Evolutionary conservation across 345 rosid genomes (phyloP).

Genomic region (Clausena lansium): DNA sequence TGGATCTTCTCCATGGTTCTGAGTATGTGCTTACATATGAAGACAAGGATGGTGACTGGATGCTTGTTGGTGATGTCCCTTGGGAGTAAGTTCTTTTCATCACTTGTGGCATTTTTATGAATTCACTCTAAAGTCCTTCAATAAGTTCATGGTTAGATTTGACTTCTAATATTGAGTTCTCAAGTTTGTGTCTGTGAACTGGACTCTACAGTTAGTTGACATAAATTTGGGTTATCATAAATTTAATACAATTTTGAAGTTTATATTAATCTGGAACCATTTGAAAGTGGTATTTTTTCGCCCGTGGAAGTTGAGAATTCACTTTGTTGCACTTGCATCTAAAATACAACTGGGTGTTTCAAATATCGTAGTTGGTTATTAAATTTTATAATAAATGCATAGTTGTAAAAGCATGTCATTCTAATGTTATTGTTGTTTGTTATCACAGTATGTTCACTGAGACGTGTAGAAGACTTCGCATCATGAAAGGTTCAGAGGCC

Average conservation of each 20-base stretch:
- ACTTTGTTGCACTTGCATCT: neutral
- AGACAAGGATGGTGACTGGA: conserved; percentile 63
- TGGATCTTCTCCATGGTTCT: conserved; percentile 51
- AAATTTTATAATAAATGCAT: neutral
- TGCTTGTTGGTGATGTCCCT: conserved; percentile 68
- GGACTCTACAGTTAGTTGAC: neutral
- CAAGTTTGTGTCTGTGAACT: neutral
- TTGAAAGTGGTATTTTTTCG: neutral
- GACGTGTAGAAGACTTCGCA: conserved; percentile 49
- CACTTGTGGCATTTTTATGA: neutral
- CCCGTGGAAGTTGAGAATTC: neutral
- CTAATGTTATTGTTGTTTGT: neutral
- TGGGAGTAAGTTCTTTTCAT: conserved; percentile 45
- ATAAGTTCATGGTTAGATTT: neutral
- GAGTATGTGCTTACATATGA: conserved; percentile 56
- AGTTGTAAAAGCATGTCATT: neutral
- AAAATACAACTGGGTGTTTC: neutral
- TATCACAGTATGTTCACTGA: conserved; percentile 45
- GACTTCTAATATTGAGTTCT: neutral
- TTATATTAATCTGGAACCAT: neutral
- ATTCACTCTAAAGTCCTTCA: neutral
- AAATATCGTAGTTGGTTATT: neutral
- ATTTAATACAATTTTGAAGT: neutral
- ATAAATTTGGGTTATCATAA: neutral
- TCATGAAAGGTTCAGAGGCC: conserved; percentile 53